phyloP scores from a whole-genome alignment of 108 stramenopile genomes.

The Chaetoceros muelleri region DNA sequence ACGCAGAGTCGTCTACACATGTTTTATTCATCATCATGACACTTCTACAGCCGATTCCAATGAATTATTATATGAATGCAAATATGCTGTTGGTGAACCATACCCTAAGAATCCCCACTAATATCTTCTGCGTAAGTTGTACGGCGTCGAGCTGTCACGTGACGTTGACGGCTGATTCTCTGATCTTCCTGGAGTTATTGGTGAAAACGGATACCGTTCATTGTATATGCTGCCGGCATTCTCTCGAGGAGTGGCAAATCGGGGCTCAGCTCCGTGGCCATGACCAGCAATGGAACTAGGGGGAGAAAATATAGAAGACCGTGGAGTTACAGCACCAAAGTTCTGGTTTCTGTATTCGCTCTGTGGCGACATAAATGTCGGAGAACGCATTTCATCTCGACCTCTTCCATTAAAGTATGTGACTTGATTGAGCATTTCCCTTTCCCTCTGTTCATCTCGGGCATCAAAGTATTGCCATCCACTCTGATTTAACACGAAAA shows the following conservation, averaged over 20 bases:
- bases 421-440: neutral
- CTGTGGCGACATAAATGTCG: neutral
- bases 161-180: too few relatives aligned
- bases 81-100: too few relatives aligned
- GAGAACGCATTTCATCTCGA: neutral
- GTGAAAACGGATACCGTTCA: neutral
- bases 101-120: too few relatives aligned
- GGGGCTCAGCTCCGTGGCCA: neutral
- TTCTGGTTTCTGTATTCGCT: neutral
- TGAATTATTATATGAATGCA: too few relatives aligned
- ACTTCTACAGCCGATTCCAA: too few relatives aligned
- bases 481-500: neutral
- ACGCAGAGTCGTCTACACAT: too few relatives aligned
- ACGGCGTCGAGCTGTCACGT: too few relatives aligned
- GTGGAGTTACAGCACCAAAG: neutral
- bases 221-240: neutral
- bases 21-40: too few relatives aligned
- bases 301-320: neutral
- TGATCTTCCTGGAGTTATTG: conserved; percentile 1
- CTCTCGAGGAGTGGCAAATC: neutral
- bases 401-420: neutral
- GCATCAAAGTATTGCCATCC: neutral
- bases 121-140: too few relatives aligned
- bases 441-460: neutral
- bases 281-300: neutral